Percentiles rank a stretch among this genome's conserved stretches.
Evolutionary conservation across 768 basidiomycete genomes (phyloP).

Genomic region (Pisolithus albus): DNA sequence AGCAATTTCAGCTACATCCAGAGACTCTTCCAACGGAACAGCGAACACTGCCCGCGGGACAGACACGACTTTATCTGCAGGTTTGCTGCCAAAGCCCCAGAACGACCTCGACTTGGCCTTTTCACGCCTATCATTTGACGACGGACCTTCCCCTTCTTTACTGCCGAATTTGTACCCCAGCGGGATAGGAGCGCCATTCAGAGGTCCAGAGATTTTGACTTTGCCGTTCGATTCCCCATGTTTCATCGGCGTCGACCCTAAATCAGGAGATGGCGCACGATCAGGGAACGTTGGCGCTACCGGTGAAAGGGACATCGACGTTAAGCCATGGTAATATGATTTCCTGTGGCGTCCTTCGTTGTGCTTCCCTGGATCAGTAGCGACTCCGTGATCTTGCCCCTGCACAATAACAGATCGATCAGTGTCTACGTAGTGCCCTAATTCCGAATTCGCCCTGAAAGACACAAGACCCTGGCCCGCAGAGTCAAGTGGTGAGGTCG

Average conservation of each 20-base stretch:
- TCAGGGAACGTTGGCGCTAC: slow-evolving; percentile 27
- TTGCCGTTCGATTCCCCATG: slow-evolving; percentile 52
- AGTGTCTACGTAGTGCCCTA: slow-evolving; percentile 74
- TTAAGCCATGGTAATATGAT: slow-evolving; percentile 57
- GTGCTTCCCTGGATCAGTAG: slow-evolving; percentile 49
- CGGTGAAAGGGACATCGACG: slow-evolving; percentile 45
- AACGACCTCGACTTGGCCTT: slow-evolving; percentile 91
- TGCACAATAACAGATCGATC: slow-evolving; percentile 29
- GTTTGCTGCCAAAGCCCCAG: slow-evolving; percentile 78
- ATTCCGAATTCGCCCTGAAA: slow-evolving; percentile 68
- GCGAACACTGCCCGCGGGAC: slow-evolving; percentile 79
- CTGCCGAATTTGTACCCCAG: slow-evolving; percentile 85
- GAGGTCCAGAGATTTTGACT: slow-evolving; percentile 84
- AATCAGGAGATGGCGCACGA: slow-evolving; percentile 41
- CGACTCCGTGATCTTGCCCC: slow-evolving; percentile 36
- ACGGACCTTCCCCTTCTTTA: slow-evolving; percentile 51
- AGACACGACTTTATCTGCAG: slow-evolving; percentile 39
- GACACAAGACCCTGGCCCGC: slow-evolving; percentile 24
- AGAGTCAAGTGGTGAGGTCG: slow-evolving; percentile 38
- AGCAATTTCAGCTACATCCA: slow-evolving; percentile 84
- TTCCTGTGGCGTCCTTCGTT: slow-evolving; percentile 49
- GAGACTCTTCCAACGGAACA: slow-evolving; percentile 77
- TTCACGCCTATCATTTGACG: slow-evolving; percentile 65
- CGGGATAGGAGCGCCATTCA: slow-evolving; percentile 80
- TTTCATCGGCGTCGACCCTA: slow-evolving; percentile 42